Base-by-base conservation (phyloP, 306 rosid genomes). In the Geum urbanum region DNA sequence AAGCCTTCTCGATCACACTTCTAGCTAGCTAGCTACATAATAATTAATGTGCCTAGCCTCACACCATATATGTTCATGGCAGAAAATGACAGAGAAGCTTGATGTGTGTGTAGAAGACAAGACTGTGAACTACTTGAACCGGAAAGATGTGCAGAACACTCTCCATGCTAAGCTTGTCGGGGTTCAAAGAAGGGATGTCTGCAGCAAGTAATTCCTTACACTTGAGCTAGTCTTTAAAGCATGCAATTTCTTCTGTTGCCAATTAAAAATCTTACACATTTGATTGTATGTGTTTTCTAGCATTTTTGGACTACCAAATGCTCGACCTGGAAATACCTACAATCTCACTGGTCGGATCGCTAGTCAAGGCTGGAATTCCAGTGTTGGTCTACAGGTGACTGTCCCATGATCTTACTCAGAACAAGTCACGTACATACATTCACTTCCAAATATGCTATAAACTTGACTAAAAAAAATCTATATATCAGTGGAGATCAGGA, bases 41-140 rank as follows among this genome's bases (percentile, higher is more conserved):
- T 40, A 35, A n/a, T n/a, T n/a, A n/a, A 9, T 32, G 19, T 45
- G 4, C 9, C 55, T 11, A 32, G n/a, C n/a, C 47, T 61, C 5
- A 35, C 40, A 39, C 22, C 43, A 24, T 51, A 20, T 6, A 55
- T 39, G 40, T 20, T 2, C 35, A 14, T 3, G 48, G 41, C 64
- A 81, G 74, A 86, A 81, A 84, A 83, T 76, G 14, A 67, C 62
- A 4, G 86, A 40, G 49, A 81, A 77, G 32, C 46, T 86, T 78
- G 95, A 88, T 79, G 92, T 86, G 19, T 91, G 96, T 74, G 83
- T 85, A 52, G 91, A 82, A 47, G 92, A 91, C 69, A 81, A 86
- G 74, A 81, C 83, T 10, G 11, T 43, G 9, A 39, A 58, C 6
- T 91, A 91, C 63, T 75, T 91, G 73, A 91, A 91, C 77, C 77